Conservation (phyloP, 179 eudicot genomes). For the Patellifolia procumbens region DNA sequence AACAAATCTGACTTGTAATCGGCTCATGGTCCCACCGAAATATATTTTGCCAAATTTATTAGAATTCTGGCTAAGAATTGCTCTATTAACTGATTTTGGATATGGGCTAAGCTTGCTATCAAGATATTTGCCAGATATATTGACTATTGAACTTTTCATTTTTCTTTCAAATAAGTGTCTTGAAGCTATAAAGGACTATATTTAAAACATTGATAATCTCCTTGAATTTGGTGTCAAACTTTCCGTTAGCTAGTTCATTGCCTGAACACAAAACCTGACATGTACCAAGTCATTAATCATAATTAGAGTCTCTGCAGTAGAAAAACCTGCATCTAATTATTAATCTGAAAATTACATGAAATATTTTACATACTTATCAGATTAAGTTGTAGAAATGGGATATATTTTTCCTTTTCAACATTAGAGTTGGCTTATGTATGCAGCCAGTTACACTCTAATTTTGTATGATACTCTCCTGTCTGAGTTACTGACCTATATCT, state of each 20-base stretch:
- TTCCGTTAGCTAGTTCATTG: neutral
- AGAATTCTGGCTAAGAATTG: neutral
- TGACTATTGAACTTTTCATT: neutral
- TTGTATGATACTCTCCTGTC: neutral
- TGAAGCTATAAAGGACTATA: neutral
- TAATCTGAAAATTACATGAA: neutral
- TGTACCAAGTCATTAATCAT: neutral
- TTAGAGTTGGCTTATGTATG: neutral
- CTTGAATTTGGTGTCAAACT: neutral
- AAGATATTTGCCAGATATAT: neutral
- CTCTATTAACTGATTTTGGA: neutral
- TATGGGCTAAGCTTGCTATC: neutral
- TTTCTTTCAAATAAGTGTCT: neutral
- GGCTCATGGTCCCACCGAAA: neutral
- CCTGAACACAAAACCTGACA: neutral
- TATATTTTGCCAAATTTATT: neutral
- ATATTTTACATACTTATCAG: neutral
- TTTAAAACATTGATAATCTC: neutral
- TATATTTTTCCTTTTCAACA: neutral
- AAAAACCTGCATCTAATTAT: neutral
- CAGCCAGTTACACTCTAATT: neutral
- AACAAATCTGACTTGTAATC: neutral
- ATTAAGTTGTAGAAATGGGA: neutral
- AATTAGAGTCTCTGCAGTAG: neutral
- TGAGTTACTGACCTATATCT: slow-evolving; percentile 2